A percentile compares a stretch with the other conserved stretches of the same genome.
These are phyloP conservation scores for maize (Zea mays) DNA, from an alignment of 176 grass and related monocot genomes.

Conservation along the genomic window DNA sequence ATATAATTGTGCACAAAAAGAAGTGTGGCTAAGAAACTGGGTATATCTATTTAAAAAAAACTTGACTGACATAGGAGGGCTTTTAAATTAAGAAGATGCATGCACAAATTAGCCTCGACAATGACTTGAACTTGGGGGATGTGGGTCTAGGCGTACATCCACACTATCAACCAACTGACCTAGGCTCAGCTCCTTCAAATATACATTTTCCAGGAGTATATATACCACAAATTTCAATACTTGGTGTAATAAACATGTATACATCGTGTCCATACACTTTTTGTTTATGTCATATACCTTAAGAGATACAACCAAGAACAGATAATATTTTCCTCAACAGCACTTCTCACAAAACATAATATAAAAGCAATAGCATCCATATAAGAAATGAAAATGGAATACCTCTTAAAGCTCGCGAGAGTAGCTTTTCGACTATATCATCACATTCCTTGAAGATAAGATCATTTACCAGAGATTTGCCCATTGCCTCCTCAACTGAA, in stretches of 20 bases:
- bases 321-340: neutral
- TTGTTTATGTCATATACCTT: neutral
- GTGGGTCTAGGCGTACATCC: too few relatives aligned
- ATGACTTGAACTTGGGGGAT: too few relatives aligned
- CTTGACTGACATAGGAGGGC: too few relatives aligned
- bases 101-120: too few relatives aligned
- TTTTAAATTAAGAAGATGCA: too few relatives aligned
- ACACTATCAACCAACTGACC: too few relatives aligned
- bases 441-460: conserved; percentile 77
- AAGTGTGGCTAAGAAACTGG: neutral
- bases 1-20: neutral
- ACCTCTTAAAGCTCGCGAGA: conserved; percentile 76
- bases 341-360: conserved; percentile 1
- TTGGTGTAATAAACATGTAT: neutral
- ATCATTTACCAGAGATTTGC: conserved; percentile 87
- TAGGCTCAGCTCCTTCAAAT: too few relatives aligned
- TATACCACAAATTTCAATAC: neutral
- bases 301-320: neutral
- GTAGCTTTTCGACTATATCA: conserved; percentile 68
- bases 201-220: neutral
- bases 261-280: neutral
- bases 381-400: conserved; percentile 34
- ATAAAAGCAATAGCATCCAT: conserved; percentile 13
- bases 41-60: neutral
- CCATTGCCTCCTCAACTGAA: conserved; percentile 86